Evolutionary conservation across 805 yeast genomes (phyloP).

Genomic region (Ogataea methanolica): DNA sequence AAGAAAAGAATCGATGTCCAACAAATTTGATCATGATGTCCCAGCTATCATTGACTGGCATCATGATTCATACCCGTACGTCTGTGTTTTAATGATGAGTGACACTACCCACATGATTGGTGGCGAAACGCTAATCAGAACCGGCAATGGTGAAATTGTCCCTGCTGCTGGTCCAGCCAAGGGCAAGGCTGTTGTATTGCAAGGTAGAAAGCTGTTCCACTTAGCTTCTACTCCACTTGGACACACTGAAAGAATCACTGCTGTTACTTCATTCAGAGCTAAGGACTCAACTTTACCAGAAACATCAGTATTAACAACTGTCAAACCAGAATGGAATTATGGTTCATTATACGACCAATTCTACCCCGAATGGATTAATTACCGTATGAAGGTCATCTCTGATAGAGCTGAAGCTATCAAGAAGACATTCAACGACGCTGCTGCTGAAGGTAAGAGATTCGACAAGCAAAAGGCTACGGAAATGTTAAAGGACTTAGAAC

Average conservation of each 20-base stretch:
- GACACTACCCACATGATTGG: conserved; percentile 57
- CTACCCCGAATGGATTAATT: conserved; percentile 37
- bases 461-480: conserved; percentile 33
- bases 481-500: conserved; percentile 27
- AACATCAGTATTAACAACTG: conserved; percentile 37
- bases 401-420: conserved; percentile 29
- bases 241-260: conserved; percentile 37
- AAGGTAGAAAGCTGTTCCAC: conserved; percentile 42
- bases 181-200: conserved; percentile 46
- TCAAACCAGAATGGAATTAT: conserved; percentile 34
- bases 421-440: conserved; percentile 18
- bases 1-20: conserved; percentile 21
- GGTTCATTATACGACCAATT: conserved; percentile 36
- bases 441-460: conserved; percentile 27
- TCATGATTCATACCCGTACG: conserved; percentile 56
- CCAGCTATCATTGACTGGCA: conserved; percentile 63
- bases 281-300: conserved; percentile 33
- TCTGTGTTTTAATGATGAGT: conserved; percentile 58
- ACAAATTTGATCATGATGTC: conserved; percentile 30
- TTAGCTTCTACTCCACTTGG: conserved; percentile 43
- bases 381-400: conserved; percentile 31
- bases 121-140: conserved; percentile 52
- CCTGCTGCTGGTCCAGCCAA: conserved; percentile 38
- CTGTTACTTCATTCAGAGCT: conserved; percentile 40
- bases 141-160: conserved; percentile 34